Evolutionary conservation across 2,329 filamentous ascomycete species (phyloP).

Genomic region (Epichloe brachyelytri): DNA sequence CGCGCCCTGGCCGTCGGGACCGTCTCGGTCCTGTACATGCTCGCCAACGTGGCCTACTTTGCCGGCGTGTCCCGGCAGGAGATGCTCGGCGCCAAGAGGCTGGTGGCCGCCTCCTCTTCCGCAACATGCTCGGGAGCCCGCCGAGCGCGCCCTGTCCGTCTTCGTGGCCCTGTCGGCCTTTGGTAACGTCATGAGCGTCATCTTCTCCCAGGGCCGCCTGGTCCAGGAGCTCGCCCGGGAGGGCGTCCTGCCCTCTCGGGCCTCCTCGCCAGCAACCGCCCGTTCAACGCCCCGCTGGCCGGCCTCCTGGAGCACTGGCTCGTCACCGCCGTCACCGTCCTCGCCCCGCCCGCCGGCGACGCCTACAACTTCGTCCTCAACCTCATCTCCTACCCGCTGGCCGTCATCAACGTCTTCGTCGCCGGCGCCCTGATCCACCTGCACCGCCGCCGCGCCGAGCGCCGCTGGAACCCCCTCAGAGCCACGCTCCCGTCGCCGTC

Average conservation of each 20-base stretch:
- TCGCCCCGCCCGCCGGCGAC: conserved; percentile 54
- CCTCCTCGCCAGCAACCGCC: conserved; percentile 51
- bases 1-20: conserved; percentile 47
- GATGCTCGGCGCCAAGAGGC: conserved; percentile 36
- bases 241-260: conserved; percentile 51
- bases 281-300: conserved; percentile 48
- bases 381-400: conserved; percentile 51
- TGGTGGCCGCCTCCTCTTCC: conserved; percentile 43
- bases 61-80: conserved; percentile 41
- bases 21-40: conserved; percentile 50
- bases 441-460: conserved; percentile 33
- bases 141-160: conserved; percentile 47
- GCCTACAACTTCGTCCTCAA: conserved; percentile 52
- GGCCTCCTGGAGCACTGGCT: conserved; percentile 52
- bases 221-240: conserved; percentile 55
- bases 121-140: conserved; percentile 40
- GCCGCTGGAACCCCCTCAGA: conserved; percentile 40
- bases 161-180: conserved; percentile 57
- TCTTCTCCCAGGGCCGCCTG: conserved; percentile 54
- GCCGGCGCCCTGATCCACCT: conserved; percentile 39
- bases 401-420: conserved; percentile 43
- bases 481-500: conserved; percentile 38
- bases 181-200: conserved; percentile 54
- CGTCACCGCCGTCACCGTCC: conserved; percentile 51
- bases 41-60: conserved; percentile 56